A percentile compares a stretch with the other conserved stretches of the same genome.
Conservation (phyloP, 768 basidiomycete species). For the Tremella yokohamensis region DNA sequence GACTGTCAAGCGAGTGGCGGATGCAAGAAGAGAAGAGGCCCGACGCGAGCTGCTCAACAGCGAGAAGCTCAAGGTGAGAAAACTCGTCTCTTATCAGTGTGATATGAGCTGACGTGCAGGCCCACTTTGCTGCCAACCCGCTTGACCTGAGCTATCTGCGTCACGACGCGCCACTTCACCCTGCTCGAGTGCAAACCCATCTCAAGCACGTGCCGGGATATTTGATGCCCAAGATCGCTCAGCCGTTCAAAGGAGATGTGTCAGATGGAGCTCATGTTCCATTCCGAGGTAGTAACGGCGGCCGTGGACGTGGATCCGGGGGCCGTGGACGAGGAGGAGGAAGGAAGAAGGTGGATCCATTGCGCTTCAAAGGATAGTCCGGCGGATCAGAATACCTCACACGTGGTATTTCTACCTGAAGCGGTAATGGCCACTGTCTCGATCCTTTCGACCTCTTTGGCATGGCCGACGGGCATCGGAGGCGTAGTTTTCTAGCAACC, state of each 20-base stretch:
- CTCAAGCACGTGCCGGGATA: constrained; percentile 96
- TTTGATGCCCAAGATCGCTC: constrained; percentile 74
- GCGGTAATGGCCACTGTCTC: too few relatives aligned
- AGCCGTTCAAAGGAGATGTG: constrained; percentile 50
- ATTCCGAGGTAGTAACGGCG: constrained; percentile 64
- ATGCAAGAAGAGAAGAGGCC: constrained; percentile 89
- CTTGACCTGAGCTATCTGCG: constrained; percentile 84
- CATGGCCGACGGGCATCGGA: too few relatives aligned
- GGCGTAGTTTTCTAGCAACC: too few relatives aligned
- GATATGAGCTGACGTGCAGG: constrained; percentile 55
- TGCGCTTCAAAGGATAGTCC: constrained; percentile 55
- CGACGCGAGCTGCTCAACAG: constrained; percentile 91
- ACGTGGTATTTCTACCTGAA: too few relatives aligned
- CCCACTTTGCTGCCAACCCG: constrained; percentile 96
- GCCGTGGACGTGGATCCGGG: constrained; percentile 58
- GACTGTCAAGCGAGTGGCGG: constrained; percentile 77
- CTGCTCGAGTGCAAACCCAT: constrained; percentile 81
- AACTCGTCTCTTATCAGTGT: not conserved
- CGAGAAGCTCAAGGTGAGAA: constrained; percentile 84
- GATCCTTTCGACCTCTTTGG: too few relatives aligned
- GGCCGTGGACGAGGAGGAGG: constrained; percentile 56
- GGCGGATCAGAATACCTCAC: not conserved
- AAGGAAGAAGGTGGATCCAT: constrained; percentile 72
- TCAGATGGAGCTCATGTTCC: constrained; percentile 63
- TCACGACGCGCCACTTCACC: constrained; percentile 91